A percentile compares a stretch with the other conserved stretches of the same genome.
Conservation (phyloP, 805 yeast genomes). For the Aciculoconidium aculeatum region DNA sequence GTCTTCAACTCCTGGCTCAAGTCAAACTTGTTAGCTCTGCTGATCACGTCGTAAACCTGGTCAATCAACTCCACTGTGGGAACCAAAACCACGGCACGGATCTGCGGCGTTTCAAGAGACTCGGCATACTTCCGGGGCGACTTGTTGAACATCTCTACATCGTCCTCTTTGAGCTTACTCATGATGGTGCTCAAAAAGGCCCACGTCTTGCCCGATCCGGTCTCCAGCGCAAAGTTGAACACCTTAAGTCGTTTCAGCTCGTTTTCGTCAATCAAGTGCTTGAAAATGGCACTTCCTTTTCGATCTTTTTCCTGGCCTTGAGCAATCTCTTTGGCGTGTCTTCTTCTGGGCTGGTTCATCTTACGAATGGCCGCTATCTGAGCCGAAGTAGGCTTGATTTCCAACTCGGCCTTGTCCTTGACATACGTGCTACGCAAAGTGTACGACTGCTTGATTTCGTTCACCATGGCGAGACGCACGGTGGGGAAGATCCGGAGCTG, state of each 20-base stretch:
- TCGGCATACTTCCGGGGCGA: conserved; percentile 16
- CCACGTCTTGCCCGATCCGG: conserved; percentile 96
- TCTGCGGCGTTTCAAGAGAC: conserved; percentile 24
- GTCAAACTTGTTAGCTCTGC: conserved; percentile 20
- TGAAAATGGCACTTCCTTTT: conserved; percentile 19
- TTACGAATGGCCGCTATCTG: conserved; percentile 70
- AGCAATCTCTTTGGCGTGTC: conserved; percentile 15
- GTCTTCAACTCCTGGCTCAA: conserved; percentile 17
- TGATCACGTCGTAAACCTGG: conserved; percentile 57
- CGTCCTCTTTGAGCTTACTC: conserved; percentile 59
- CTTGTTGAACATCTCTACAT: conserved; percentile 22
- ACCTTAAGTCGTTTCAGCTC: conserved; percentile 40
- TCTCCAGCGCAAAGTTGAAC: conserved; percentile 87
- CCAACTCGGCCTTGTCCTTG: conserved; percentile 24
- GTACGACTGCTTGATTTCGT: conserved; percentile 43
- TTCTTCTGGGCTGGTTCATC: conserved; percentile 39
- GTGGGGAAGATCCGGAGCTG: conserved; percentile 61
- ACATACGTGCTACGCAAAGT: conserved; percentile 28
- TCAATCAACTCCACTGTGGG: conserved; percentile 88
- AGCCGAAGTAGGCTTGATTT: conserved; percentile 65
- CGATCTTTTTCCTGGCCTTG: conserved; percentile 14
- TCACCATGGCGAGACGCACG: conserved; percentile 54
- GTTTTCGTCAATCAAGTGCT: conserved; percentile 24
- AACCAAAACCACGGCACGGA: conserved; percentile 70
- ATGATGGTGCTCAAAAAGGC: conserved; percentile 78